Evolutionary conservation across 805 yeast genomes (phyloP).

Genomic region (Zygosaccharomyces siamensis): DNA sequence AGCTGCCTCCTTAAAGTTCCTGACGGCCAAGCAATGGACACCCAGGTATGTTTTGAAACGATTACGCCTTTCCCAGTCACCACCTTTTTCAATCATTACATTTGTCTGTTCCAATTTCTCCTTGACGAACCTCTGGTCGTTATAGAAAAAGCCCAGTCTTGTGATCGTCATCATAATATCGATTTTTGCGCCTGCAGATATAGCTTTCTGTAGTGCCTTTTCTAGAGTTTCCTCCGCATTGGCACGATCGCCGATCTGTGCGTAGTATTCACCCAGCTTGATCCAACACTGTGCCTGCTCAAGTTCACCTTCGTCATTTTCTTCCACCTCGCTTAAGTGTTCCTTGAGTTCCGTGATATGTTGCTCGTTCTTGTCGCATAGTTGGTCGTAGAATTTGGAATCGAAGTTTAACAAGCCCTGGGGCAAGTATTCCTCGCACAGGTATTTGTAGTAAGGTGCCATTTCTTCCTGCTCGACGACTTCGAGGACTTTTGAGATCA

Average conservation of each 20-base stretch:
- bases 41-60: slow-evolving; percentile 90
- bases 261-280: slow-evolving; percentile 81
- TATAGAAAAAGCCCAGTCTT: slow-evolving; percentile 84
- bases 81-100: slow-evolving; percentile 85
- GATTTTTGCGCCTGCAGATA: slow-evolving; percentile 85
- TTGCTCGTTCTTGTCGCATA: slow-evolving; percentile 51
- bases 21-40: slow-evolving; percentile 72
- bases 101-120: slow-evolving; percentile 71
- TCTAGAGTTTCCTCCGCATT: slow-evolving; percentile 64
- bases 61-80: slow-evolving; percentile 98
- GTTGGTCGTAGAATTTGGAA: slow-evolving; percentile 46
- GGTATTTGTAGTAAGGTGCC: slow-evolving; percentile 78
- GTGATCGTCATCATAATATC: slow-evolving; percentile 78
- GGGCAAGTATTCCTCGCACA: slow-evolving; percentile 45
- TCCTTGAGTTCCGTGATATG: slow-evolving; percentile 46
- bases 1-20: slow-evolving; percentile 84
- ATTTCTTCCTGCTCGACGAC: slow-evolving; percentile 57
- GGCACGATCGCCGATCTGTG: slow-evolving; percentile 73
- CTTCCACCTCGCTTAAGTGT: slow-evolving; percentile 46
- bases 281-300: slow-evolving; percentile 74
- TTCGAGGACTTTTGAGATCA: slow-evolving; percentile 44
- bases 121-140: slow-evolving; percentile 65
- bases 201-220: slow-evolving; percentile 72
- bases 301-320: slow-evolving; percentile 74
- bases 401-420: slow-evolving; percentile 49